Conservation (phyloP, 805 yeast genomes). For the Starmerella floricola region DNA sequence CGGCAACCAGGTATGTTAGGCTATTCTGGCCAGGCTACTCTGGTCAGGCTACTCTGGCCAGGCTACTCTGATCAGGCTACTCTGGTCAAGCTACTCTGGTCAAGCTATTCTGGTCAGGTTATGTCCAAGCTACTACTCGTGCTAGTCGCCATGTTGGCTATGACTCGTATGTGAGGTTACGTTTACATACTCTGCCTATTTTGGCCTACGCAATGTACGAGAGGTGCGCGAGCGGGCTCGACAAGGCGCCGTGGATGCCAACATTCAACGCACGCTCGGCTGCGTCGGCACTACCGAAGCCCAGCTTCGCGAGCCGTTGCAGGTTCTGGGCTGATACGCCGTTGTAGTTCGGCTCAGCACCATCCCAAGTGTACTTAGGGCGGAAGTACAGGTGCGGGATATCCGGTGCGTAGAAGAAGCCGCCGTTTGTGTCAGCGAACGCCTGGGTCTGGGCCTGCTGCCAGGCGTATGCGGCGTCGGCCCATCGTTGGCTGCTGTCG, state of each 20-base stretch:
- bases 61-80: too few relatives aligned
- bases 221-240: slow-evolving; percentile 8
- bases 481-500: slow-evolving; percentile 23
- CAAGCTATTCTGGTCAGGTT: too few relatives aligned
- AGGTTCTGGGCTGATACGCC: slow-evolving; percentile 29
- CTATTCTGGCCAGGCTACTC: too few relatives aligned
- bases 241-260: background rate
- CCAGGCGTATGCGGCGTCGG: slow-evolving; percentile 26
- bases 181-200: too few relatives aligned
- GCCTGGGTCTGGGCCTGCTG: slow-evolving; percentile 27
- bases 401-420: slow-evolving; percentile 25
- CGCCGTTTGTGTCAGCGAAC: slow-evolving; percentile 29
- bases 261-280: background rate
- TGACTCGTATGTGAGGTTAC: too few relatives aligned
- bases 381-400: slow-evolving; percentile 25
- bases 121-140: too few relatives aligned
- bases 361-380: slow-evolving; percentile 30
- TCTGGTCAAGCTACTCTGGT: too few relatives aligned
- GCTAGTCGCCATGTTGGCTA: too few relatives aligned
- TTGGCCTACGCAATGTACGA: background rate
- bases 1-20: too few relatives aligned
- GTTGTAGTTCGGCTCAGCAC: slow-evolving; percentile 31
- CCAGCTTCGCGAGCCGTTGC: slow-evolving; percentile 20
- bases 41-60: too few relatives aligned
- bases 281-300: background rate